A percentile compares a stretch with the other conserved stretches of the same genome.
Evolutionary conservation across 2,329 filamentous ascomycete species (phyloP).

Genomic region (Monosporascus sp.): DNA sequence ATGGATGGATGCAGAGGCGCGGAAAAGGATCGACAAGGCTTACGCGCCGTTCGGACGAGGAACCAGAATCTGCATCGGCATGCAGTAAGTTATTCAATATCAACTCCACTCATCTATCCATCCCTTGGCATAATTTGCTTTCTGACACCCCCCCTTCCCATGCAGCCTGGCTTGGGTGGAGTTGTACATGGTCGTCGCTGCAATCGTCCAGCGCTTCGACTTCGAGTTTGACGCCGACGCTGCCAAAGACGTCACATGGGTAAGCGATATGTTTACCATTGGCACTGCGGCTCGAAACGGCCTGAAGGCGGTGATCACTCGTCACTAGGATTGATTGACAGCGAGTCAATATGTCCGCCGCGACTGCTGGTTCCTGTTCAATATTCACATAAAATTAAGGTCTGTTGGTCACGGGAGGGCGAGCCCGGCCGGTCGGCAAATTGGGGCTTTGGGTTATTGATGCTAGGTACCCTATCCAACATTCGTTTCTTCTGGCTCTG

Average conservation of each 20-base stretch:
- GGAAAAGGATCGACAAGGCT: slow-evolving; percentile 6
- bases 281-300: slow-evolving; percentile 3
- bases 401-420: too few species aligned
- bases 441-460: too few species aligned
- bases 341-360: too few species aligned
- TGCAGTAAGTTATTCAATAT: slow-evolving; percentile 12
- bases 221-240: slow-evolving; percentile 1
- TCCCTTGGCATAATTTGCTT: not conserved
- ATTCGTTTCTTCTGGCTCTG: too few species aligned
- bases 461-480: too few species aligned
- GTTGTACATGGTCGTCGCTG: slow-evolving; percentile 5
- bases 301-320: not conserved
- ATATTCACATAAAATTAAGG: too few species aligned
- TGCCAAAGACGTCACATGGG: slow-evolving; percentile 4
- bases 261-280: slow-evolving; percentile 9
- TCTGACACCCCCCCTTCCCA: too few species aligned
- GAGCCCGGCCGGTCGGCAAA: too few species aligned
- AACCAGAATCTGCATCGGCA: slow-evolving; percentile 16
- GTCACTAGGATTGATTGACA: too few species aligned
- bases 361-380: too few species aligned
- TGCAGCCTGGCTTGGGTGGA: slow-evolving; percentile 12
- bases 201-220: slow-evolving; percentile 7
- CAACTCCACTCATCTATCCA: not conserved
- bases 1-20: slow-evolving; percentile 11
- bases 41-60: slow-evolving; percentile 15